These are phyloP conservation scores for Sphaerulina vaccinii DNA, from an alignment of 2,329 filamentous ascomycete species.

Conservation along the genomic window DNA sequence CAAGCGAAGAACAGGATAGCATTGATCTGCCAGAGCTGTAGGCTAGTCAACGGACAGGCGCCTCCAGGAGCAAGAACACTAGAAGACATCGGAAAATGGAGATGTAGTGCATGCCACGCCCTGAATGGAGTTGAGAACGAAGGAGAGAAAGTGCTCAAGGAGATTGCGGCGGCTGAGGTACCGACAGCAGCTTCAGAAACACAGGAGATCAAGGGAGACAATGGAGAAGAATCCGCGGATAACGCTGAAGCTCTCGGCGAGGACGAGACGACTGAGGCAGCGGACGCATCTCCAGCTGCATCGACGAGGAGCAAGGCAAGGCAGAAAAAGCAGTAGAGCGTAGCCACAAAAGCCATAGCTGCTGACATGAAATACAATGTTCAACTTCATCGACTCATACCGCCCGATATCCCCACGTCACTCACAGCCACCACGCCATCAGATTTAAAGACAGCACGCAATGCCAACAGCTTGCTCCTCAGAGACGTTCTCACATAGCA, in stretches of 20 bases:
- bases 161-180: conserved; percentile 46
- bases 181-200: conserved; percentile 7
- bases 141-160: conserved; percentile 67
- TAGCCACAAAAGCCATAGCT: conserved; percentile 9
- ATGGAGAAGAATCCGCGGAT: conserved; percentile 10
- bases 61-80: conserved; percentile 77
- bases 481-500: too few relatives aligned
- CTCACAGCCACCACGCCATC: too few relatives aligned
- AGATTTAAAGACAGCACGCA: too few relatives aligned
- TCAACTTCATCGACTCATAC: too few relatives aligned
- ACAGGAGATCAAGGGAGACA: conserved; percentile 13
- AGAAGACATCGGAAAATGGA: conserved; percentile 81
- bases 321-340: conserved; percentile 40
- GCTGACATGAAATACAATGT: conserved; percentile 8
- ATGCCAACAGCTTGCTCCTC: too few relatives aligned
- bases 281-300: conserved; percentile 36
- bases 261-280: conserved; percentile 22
- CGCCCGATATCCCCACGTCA: too few relatives aligned
- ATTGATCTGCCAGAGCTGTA: conserved; percentile 77
- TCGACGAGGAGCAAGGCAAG: conserved; percentile 45
- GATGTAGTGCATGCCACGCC: conserved; percentile 78
- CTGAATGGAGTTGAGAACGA: conserved; percentile 82
- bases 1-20: conserved; percentile 86
- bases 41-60: conserved; percentile 92
- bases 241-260: conserved; percentile 32